Evolutionary conservation across 306 rosid species (phyloP).

Genomic region (Fragaria nilgerrensis): DNA sequence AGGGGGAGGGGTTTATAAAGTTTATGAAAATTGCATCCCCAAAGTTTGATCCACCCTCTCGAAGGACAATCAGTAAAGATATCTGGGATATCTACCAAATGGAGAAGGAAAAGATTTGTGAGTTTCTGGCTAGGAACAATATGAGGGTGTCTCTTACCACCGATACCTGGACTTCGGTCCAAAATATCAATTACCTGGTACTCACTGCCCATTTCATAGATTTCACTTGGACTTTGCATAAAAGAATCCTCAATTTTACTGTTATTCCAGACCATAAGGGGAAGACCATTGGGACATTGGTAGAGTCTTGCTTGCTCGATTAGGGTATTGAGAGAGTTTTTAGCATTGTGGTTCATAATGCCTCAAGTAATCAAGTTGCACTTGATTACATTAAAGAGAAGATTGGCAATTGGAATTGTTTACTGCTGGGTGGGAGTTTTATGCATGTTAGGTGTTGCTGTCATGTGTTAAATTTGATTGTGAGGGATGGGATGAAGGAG

Average conservation of each 20-base stretch:
- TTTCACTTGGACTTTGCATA: background rate
- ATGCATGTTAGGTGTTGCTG: background rate
- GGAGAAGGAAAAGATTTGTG: background rate
- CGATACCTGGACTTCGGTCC: background rate
- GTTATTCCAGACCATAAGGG: background rate
- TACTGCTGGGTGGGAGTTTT: background rate
- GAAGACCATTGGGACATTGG: background rate
- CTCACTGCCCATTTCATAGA: background rate
- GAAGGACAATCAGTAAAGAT: background rate
- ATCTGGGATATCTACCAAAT: background rate
- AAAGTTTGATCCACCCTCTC: too few relatives aligned
- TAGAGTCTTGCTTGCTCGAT: background rate
- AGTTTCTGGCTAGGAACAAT: background rate
- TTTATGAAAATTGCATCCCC: too few relatives aligned
- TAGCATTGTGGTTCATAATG: background rate
- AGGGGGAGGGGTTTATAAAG: too few relatives aligned
- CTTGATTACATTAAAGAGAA: background rate
- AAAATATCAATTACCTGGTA: background rate
- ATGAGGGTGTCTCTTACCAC: background rate
- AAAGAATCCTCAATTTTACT: background rate
- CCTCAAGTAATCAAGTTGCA: background rate
- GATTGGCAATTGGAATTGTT: background rate
- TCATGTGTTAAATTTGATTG: background rate
- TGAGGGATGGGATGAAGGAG: background rate
- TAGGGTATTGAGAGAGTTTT: background rate